These are phyloP conservation scores for Sarocladiaceae sp. DNA, from an alignment of 2,329 filamentous ascomycete genomes.

Conservation along the genomic window DNA sequence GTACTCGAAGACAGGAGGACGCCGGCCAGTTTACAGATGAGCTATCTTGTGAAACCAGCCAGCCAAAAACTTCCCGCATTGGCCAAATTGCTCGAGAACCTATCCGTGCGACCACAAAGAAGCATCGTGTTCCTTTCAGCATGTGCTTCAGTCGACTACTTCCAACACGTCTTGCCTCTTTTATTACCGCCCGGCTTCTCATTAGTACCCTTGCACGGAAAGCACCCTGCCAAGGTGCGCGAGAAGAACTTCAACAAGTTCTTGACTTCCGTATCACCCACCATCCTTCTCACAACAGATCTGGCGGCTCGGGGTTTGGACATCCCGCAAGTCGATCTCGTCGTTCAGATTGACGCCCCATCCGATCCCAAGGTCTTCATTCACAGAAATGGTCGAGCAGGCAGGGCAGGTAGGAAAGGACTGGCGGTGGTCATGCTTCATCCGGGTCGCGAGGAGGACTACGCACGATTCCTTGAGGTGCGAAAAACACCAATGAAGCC, in stretches of 20 bases:
- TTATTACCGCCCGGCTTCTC: conserved; percentile 66
- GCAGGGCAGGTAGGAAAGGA: conserved; percentile 81
- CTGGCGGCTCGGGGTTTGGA: conserved; percentile 87
- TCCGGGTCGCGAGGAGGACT: conserved; percentile 83
- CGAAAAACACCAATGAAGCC: conserved; percentile 77
- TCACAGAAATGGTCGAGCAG: conserved; percentile 85
- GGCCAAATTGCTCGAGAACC: conserved; percentile 61
- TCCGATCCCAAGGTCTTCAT: conserved; percentile 94
- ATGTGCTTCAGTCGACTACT: conserved; percentile 93
- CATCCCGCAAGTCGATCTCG: conserved; percentile 86
- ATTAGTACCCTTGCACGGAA: conserved; percentile 83
- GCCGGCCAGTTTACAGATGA: conserved; percentile 89
- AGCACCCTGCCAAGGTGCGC: conserved; percentile 82
- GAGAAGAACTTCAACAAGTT: conserved; percentile 85
- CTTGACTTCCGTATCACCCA: conserved; percentile 66
- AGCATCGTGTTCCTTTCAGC: conserved; percentile 91
- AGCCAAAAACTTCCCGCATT: conserved; percentile 77
- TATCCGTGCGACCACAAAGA: conserved; percentile 74
- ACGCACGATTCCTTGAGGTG: conserved; percentile 79
- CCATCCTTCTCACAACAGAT: conserved; percentile 87
- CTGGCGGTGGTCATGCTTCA: conserved; percentile 83
- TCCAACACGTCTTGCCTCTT: conserved; percentile 71
- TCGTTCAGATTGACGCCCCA: conserved; percentile 78
- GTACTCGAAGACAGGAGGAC: conserved; percentile 76
- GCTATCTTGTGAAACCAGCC: conserved; percentile 71